Conservation (phyloP, 2,329 filamentous ascomycete genomes). For the Bipolaris gigantea region DNA sequence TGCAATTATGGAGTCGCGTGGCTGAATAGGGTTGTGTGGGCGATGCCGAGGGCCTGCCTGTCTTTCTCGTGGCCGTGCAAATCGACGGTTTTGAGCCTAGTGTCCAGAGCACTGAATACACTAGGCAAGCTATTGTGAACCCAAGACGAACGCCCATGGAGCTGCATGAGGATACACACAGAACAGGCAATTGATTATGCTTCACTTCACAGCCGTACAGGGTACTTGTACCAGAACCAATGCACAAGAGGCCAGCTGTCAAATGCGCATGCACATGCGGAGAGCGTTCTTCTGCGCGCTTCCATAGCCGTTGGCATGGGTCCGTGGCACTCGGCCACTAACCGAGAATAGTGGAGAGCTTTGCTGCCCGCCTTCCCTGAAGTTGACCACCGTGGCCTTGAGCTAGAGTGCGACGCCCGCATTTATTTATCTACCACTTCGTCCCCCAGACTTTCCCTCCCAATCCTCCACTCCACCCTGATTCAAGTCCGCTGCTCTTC, state of each 20-base stretch:
- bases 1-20: neutral
- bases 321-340: slow-evolving; percentile 10
- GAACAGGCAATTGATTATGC: neutral
- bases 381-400: slow-evolving; percentile 24
- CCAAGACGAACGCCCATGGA: neutral
- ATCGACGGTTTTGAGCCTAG: neutral
- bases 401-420: slow-evolving; percentile 20
- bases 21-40: neutral
- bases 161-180: neutral
- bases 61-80: neutral
- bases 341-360: slow-evolving; percentile 15
- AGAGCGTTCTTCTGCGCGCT: slow-evolving; percentile 20
- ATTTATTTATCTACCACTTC: slow-evolving; percentile 30
- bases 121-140: neutral
- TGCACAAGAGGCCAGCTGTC: slow-evolving; percentile 28
- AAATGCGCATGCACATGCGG: slow-evolving; percentile 14
- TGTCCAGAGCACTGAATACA: neutral
- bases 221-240: neutral
- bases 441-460: slow-evolving; percentile 21
- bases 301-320: slow-evolving; percentile 15
- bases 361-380: slow-evolving; percentile 16
- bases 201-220: neutral
- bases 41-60: neutral
- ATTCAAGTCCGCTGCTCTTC: slow-evolving; percentile 34
- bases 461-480: slow-evolving; percentile 20